Evolutionary conservation across 2,329 filamentous ascomycete genomes (phyloP).

Genomic region (Parafenestella ontariensis): DNA sequence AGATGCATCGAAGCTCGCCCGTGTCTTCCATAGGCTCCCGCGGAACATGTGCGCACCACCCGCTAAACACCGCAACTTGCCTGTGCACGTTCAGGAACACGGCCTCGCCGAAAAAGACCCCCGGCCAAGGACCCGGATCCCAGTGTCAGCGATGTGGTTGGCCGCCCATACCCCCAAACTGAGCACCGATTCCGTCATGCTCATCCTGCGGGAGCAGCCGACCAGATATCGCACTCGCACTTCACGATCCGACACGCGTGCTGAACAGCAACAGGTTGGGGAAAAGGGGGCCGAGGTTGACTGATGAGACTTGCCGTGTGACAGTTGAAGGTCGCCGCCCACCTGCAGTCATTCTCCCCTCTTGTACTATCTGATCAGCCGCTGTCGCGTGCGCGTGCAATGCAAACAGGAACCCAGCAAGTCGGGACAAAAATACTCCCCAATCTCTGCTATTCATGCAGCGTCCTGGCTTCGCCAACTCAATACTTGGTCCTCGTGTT

Average conservation of each 20-base stretch:
- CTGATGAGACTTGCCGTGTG: background rate
- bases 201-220: conserved; percentile 38
- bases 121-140: conserved; percentile 34
- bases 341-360: conserved; percentile 7
- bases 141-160: conserved; percentile 29
- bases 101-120: conserved; percentile 36
- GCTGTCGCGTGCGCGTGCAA: conserved; percentile 26
- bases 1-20: conserved; percentile 21
- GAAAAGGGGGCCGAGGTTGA: background rate
- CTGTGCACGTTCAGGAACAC: conserved; percentile 35
- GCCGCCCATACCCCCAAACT: conserved; percentile 18
- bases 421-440: conserved; percentile 13
- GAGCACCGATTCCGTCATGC: conserved; percentile 24
- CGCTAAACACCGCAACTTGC: conserved; percentile 4
- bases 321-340: conserved; percentile 7
- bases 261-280: background rate
- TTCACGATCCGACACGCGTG: background rate
- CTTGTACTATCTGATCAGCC: background rate
- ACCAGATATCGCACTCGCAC: conserved; percentile 14
- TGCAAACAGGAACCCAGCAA: conserved; percentile 17
- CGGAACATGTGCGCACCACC: background rate
- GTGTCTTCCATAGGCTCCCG: conserved; percentile 16
- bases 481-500: conserved; percentile 21
- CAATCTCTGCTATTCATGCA: background rate
- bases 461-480: background rate